Percentiles rank a stretch among this genome's conserved stretches.
Evolutionary conservation across 768 basidiomycete species (phyloP).

Genomic region (Leccinum rimulosum): DNA sequence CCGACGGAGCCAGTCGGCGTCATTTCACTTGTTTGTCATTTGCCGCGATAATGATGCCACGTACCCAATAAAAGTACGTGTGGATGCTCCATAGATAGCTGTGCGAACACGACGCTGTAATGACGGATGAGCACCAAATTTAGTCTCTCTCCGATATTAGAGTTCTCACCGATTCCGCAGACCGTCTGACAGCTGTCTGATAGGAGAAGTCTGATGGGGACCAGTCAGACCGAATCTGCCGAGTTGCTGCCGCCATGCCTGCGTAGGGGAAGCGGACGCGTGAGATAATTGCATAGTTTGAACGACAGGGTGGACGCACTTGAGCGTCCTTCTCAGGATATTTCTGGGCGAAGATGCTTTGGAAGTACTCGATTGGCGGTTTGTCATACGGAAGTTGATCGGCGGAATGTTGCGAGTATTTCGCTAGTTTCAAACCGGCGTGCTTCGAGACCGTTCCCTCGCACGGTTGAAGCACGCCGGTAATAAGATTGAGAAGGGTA

Average conservation of each 20-base stretch:
- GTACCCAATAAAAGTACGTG: slow-evolving; percentile 85
- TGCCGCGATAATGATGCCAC: slow-evolving; percentile 25
- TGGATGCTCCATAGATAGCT: slow-evolving; percentile 96
- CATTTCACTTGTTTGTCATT: slow-evolving; percentile 1
- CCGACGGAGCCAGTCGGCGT: slow-evolving; percentile 6
- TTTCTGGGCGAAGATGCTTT: slow-evolving; percentile 70
- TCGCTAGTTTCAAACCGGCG: slow-evolving; percentile 87
- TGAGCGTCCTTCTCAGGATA: slow-evolving; percentile 92
- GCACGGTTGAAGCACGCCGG: slow-evolving; percentile 69
- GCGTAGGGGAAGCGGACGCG: slow-evolving; percentile 8
- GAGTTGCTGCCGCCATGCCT: slow-evolving; percentile 93
- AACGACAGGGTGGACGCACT: slow-evolving; percentile 31
- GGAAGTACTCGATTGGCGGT: slow-evolving; percentile 92
- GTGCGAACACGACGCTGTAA: slow-evolving; percentile 87
- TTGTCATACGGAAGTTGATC: slow-evolving; percentile 96
- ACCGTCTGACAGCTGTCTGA: slow-evolving; percentile 93
- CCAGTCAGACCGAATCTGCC: slow-evolving; percentile 96
- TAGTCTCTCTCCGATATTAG: slow-evolving; percentile 6
- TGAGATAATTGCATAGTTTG: slow-evolving; percentile 11
- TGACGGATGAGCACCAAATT: slow-evolving; percentile 14
- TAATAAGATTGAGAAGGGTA: slow-evolving; percentile 89
- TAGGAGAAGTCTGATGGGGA: slow-evolving; percentile 89
- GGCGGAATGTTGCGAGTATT: slow-evolving; percentile 98
- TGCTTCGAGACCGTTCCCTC: slow-evolving; percentile 91
- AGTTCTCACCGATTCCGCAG: slow-evolving; percentile 80